These are phyloP conservation scores for Colletotrichum sp. DNA, from an alignment of 2,329 filamentous ascomycete species.

Conservation along the genomic window DNA sequence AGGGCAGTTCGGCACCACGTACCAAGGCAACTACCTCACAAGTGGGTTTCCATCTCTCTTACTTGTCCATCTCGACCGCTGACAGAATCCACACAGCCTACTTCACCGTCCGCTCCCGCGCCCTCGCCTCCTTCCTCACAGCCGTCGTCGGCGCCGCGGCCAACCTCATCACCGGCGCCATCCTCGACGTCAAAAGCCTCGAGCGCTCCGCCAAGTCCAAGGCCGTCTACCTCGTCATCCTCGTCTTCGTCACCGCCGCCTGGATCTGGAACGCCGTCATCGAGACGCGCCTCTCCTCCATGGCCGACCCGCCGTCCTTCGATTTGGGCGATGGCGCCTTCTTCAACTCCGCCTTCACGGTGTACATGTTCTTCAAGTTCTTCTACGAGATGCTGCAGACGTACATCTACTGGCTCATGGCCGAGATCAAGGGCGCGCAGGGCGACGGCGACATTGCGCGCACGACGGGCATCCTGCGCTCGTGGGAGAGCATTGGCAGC, in stretches of 20 bases:
- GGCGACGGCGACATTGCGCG: constrained; percentile 9
- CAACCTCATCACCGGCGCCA: constrained; percentile 5
- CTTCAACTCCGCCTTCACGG: constrained; percentile 8
- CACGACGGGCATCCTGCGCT: constrained; percentile 9
- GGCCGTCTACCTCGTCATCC: constrained; percentile 6
- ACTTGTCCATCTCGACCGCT: not conserved
- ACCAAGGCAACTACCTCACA: constrained; percentile 12
- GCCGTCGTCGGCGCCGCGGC: constrained; percentile 7
- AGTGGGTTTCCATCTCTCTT: not conserved
- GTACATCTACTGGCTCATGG: constrained; percentile 18
- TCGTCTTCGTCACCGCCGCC: not conserved
- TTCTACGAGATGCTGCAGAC: constrained; percentile 15
- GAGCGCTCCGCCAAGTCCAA: constrained; percentile 3
- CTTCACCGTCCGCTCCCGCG: constrained; percentile 13
- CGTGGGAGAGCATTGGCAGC: constrained; percentile 11
- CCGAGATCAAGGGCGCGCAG: constrained; percentile 13
- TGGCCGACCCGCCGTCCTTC: not conserved
- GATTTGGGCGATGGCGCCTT: constrained; percentile 6
- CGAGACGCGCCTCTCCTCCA: constrained; percentile 2
- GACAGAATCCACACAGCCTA: not conserved
- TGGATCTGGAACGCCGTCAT: constrained; percentile 14
- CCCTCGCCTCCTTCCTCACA: constrained; percentile 3
- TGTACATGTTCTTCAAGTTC: constrained; percentile 19
- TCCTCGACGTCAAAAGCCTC: not conserved
- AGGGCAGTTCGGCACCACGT: constrained; percentile 13